Conservation (phyloP, 1,284 basidiomycete genomes). For the Amylostereum areolatum region DNA sequence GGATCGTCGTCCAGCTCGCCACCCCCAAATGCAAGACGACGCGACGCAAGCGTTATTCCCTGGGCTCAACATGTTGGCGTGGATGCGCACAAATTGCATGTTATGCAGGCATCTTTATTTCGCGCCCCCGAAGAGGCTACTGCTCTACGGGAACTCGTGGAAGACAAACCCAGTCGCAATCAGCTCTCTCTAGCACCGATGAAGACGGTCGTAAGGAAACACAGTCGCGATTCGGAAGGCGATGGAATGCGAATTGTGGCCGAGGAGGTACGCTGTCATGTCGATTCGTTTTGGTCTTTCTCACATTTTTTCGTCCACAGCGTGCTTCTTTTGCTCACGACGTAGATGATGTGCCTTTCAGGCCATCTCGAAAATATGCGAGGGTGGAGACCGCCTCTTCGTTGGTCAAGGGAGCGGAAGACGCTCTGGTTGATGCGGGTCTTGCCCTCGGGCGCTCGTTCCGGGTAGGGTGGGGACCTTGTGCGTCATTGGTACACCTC, state of each 20-base stretch:
- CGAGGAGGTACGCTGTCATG: conserved; percentile 46
- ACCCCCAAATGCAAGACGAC: conserved; percentile 19
- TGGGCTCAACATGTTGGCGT: conserved; percentile 69
- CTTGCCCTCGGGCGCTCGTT: conserved; percentile 85
- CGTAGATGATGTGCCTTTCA: conserved; percentile 53
- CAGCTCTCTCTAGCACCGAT: conserved; percentile 22
- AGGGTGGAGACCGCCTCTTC: conserved; percentile 63
- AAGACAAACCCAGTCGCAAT: conserved; percentile 27
- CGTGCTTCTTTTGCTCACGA: conserved; percentile 74
- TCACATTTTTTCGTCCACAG: conserved; percentile 28
- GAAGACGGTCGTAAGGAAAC: conserved; percentile 48
- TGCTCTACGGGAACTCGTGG: conserved; percentile 39
- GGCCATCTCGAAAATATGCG: conserved; percentile 68
- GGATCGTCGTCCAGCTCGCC: conserved; percentile 20
- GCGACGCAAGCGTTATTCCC: conserved; percentile 33
- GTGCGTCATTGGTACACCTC: conserved; percentile 71
- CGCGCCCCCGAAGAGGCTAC: conserved; percentile 65
- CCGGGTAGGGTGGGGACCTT: conserved; percentile 86
- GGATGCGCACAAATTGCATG: conserved; percentile 79
- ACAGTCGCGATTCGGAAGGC: conserved; percentile 72
- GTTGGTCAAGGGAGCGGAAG: conserved; percentile 58
- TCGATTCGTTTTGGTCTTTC: conserved; percentile 3
- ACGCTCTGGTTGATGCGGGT: conserved; percentile 72
- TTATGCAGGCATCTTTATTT: conserved; percentile 90
- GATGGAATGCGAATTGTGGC: conserved; percentile 58